Percentiles rank a stretch among this genome's conserved stretches.
Evolutionary conservation across 2,329 filamentous ascomycete species (phyloP).

Genomic region (Proliferodiscus dingleyae): DNA sequence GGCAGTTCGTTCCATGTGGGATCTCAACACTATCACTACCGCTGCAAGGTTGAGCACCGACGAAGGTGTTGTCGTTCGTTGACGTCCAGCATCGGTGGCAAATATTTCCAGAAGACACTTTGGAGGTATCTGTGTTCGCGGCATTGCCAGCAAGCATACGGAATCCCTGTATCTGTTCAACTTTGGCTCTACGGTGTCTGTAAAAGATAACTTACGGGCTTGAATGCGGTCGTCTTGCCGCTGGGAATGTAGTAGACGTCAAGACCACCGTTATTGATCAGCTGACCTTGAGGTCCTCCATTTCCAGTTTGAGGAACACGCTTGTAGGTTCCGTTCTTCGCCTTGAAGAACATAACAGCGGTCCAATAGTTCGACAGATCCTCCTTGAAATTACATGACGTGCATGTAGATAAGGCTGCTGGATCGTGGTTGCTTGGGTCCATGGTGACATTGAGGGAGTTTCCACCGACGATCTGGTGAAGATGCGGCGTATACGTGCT

Average conservation of each 20-base stretch:
- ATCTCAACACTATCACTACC: conserved; percentile 54
- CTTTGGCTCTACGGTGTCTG: conserved; percentile 25
- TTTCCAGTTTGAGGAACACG: conserved; percentile 58
- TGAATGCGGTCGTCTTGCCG: conserved; percentile 33
- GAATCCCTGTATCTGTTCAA: conserved; percentile 11
- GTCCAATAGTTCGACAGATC: conserved; percentile 66
- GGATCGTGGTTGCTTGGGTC: conserved; percentile 11
- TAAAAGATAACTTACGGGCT: conserved; percentile 36
- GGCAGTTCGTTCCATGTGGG: conserved; percentile 48
- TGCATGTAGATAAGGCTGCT: conserved; percentile 40
- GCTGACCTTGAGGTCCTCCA: conserved; percentile 16
- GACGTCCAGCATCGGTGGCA: conserved; percentile 33
- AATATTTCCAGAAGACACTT: conserved; percentile 16
- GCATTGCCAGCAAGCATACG: conserved; percentile 22
- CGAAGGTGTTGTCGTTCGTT: conserved; percentile 48
- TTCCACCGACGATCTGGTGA: conserved; percentile 22
- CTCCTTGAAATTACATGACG: conserved; percentile 55
- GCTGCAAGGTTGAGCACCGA: conserved; percentile 45
- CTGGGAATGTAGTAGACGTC: conserved; percentile 21
- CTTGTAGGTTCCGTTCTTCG: conserved; percentile 41
- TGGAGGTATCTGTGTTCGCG: conserved; percentile 8
- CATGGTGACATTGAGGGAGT: conserved; percentile 21
- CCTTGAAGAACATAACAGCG: conserved; percentile 48
- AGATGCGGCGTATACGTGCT: conserved; percentile 17
- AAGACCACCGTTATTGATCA: conserved; percentile 17